These are phyloP conservation scores for Zygoascus flipseniorum DNA, from an alignment of 805 yeast genomes.

Conservation along the genomic window DNA sequence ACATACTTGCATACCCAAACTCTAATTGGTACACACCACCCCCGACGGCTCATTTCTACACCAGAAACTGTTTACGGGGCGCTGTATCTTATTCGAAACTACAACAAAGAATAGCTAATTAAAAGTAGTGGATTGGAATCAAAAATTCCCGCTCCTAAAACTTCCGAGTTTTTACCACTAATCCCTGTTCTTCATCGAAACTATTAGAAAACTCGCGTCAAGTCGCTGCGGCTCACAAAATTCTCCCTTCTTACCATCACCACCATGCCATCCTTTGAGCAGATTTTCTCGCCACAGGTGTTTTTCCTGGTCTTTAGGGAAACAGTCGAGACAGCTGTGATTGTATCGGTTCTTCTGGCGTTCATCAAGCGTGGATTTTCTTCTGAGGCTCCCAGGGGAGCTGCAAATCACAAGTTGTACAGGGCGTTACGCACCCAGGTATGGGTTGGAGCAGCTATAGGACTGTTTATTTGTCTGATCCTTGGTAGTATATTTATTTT, in stretches of 20 bases:
- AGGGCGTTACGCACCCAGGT: slow-evolving; percentile 54
- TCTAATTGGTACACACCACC: too few species aligned
- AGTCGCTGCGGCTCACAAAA: too few species aligned
- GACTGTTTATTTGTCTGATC: slow-evolving; percentile 58
- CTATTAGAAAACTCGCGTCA: too few species aligned
- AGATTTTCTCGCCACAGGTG: slow-evolving; percentile 56
- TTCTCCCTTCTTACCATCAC: neutral
- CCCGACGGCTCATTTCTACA: too few species aligned
- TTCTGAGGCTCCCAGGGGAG: slow-evolving; percentile 1
- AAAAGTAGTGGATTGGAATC: too few species aligned
- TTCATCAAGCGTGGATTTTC: slow-evolving; percentile 71
- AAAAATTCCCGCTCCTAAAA: too few species aligned
- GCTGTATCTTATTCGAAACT: too few species aligned
- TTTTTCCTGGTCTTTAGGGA: slow-evolving; percentile 90
- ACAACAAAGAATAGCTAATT: too few species aligned
- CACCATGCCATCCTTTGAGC: slow-evolving; percentile 13
- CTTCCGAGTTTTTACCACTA: too few species aligned
- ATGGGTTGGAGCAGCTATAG: slow-evolving; percentile 72
- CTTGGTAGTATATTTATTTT: slow-evolving; percentile 66
- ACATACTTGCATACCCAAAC: too few species aligned
- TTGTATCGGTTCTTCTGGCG: slow-evolving; percentile 78
- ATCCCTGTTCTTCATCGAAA: too few species aligned
- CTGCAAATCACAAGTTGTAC: slow-evolving; percentile 26
- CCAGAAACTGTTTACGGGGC: too few species aligned
- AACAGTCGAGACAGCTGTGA: slow-evolving; percentile 77